A percentile compares a stretch with the other conserved stretches of the same genome.
Conservation (phyloP, 768 basidiomycete genomes). For the Pisolithus albus region DNA sequence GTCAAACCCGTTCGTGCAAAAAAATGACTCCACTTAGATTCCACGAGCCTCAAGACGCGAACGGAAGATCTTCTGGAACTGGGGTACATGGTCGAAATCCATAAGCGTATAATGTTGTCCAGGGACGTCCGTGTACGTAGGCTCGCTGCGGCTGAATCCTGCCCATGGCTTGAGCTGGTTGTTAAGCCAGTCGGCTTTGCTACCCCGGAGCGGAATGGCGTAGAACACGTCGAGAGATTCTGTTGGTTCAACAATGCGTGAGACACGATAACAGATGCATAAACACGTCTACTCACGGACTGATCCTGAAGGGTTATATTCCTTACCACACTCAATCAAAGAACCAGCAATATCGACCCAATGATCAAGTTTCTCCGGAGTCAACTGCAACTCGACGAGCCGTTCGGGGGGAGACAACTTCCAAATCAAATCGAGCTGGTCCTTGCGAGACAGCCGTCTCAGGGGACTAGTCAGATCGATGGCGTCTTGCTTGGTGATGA, state of each 20-base stretch:
- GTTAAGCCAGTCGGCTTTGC: conserved; percentile 10
- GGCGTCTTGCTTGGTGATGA: conserved; percentile 18
- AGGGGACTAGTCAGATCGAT: conserved; percentile 11
- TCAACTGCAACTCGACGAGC: conserved; percentile 17
- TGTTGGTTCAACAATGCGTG: neutral
- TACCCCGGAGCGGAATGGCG: conserved; percentile 7
- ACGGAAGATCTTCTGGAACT: conserved; percentile 12
- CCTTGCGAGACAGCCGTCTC: conserved; percentile 13
- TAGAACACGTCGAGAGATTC: neutral
- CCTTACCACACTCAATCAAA: conserved; percentile 7
- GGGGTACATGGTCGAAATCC: conserved; percentile 9
- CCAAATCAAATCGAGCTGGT: conserved; percentile 16
- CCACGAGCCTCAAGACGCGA: conserved; percentile 9
- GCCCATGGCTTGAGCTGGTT: conserved; percentile 12
- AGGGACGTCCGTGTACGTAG: conserved; percentile 8
- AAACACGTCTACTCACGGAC: neutral
- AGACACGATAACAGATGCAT: neutral
- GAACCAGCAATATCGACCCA: conserved; percentile 19
- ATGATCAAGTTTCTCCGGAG: conserved; percentile 16
- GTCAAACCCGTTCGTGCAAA: no score
- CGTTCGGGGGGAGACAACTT: conserved; percentile 13
- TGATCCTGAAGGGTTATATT: neutral
- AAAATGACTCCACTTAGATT: neutral
- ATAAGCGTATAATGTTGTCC: conserved; percentile 13
- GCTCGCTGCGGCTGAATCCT: conserved; percentile 9